A percentile compares a stretch with the other conserved stretches of the same genome.
Evolutionary conservation across 768 basidiomycete species (phyloP).

Genomic region (Saitozyma sp.): DNA sequence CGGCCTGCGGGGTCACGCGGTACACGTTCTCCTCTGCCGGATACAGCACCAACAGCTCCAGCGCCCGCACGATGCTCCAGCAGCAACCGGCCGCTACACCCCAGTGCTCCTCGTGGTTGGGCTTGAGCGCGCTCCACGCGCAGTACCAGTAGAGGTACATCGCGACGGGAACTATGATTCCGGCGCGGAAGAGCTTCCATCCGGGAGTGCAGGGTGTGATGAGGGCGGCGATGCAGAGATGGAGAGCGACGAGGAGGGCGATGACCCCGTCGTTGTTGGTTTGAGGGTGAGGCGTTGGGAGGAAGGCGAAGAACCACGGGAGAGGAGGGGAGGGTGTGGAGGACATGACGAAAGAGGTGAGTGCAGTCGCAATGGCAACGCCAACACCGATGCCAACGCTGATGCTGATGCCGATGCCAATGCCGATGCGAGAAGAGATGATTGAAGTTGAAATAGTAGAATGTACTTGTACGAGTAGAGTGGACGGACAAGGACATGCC

Average conservation of each 20-base stretch:
- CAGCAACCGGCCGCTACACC: conserved; percentile 2
- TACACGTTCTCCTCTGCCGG: conserved; percentile 31
- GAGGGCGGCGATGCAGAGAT: conserved; percentile 7
- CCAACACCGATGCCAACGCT: no score
- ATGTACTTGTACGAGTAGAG: no score
- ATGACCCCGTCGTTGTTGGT: background rate
- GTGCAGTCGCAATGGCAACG: no score
- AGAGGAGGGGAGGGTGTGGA: no score
- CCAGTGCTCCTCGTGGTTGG: conserved; percentile 11
- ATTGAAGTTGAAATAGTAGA: no score
- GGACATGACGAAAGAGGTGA: no score
- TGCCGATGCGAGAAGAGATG: no score
- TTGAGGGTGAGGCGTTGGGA: no score
- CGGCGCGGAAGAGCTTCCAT: conserved; percentile 25
- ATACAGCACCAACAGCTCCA: conserved; percentile 30
- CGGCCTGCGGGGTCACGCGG: conserved; percentile 8
- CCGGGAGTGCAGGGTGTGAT: conserved; percentile 24
- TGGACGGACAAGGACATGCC: no score
- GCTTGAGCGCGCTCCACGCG: background rate
- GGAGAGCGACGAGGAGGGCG: background rate
- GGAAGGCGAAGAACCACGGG: no score
- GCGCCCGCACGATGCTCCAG: conserved; percentile 3
- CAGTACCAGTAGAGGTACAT: conserved; percentile 3
- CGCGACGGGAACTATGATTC: conserved; percentile 4
- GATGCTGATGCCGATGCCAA: no score